Evolutionary conservation across 257 asterid species (phyloP), one percentile per base, ranked within the genome.

Genomic region (Thymus quinquecostatus): DNA sequence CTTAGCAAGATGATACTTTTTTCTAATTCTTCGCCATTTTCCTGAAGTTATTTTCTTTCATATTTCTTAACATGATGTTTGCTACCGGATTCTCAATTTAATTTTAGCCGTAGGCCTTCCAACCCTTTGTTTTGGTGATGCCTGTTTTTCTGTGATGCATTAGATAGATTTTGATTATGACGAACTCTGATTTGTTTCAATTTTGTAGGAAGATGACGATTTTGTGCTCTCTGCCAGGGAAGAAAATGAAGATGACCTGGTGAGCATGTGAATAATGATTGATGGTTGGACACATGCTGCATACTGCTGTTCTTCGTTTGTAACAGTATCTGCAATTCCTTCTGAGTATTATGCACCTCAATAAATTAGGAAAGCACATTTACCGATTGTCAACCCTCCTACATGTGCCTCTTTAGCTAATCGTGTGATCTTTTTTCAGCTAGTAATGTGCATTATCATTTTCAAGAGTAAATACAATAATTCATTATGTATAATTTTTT

Each of bases 141-240:
- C 60, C 43, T 70, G 11, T 64, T 78, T 60, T 69, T 66, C 48
- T 78, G 40, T 8, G 50, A 34, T 64, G 78, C 78, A 40, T 56
- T 21, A 54, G 6, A 11, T 21, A n/a, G n/a, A 48, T 6, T 11
- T 38, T 64, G 56, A 34, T 71, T 56, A 13, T 61, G 73, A 56
- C 70, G 60, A 66, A 40, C 43, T 8, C 60, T 38, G 14, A 10
- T 55, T 68, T 77, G n/a, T 33, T 21, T 44, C 75, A 63, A 44
- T 57, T 71, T 56, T 81, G 72, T 66, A 95, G 99, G 98, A 86
- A 75, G 99, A 92, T 74, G 96, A 77, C 82, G 97, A 92, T 83
- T 92, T 88, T 82, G 78, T 78, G 60, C 86, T 88, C 79, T 77
- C 96, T 36, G 70, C 81, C 12, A 89, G 81, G 78, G 97, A 89